Evolutionary conservation across 2,329 filamentous ascomycete species (phyloP), one percentile per base, ranked within the genome.

Genomic region (Dothidotthia symphoricarpi): DNA sequence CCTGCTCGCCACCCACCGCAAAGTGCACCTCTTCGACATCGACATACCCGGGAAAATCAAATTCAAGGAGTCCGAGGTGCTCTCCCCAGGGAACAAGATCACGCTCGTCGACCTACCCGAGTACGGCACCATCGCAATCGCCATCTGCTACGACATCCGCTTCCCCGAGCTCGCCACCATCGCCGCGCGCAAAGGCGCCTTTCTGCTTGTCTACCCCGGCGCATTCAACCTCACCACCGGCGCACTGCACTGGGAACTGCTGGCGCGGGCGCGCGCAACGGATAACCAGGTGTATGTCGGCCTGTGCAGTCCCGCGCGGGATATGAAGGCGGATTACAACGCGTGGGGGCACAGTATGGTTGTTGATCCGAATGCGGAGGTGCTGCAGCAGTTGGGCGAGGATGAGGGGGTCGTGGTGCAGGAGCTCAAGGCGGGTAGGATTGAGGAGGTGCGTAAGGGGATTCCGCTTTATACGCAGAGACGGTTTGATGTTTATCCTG

Each of bases 21-120:
- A 98, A 72, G 83, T 93, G 28, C 93, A 98, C 69, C 77, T 98
- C 28, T 98, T 98, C 68, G 93, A 97, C 69, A 98, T 98, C 57
- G 85, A 95, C 66, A 97, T 98, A 49, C 93, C 93, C 1, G 91
- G 89, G 46, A 90, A 90, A 72, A 95, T 98, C 66, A 84, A 73
- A 10, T 98, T 98, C 71, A 80, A 80, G 48, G 93, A 98, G 70
- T 89, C 84, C 36, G 90, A 96, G 47, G 88, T 96, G 26, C 77
- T 98, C 24, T 85, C 80, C 15, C 83, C 91, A 0, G 93, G 93
- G 0, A 85, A 91, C 70, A 83, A 87, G 61, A 71, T 96, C 43
- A 95, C 91, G 0, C 69, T 97, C 3, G 75, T 97, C 16, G 86
- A 95, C 51, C 73, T 96, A 19, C 88, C 90, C 3, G 88, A 86